Evolutionary conservation across 225 moss, liverwort and hornwort genomes (phyloP), one percentile per base, ranked within the genome.

Genomic region (Rhytidiadelphus loreus): DNA sequence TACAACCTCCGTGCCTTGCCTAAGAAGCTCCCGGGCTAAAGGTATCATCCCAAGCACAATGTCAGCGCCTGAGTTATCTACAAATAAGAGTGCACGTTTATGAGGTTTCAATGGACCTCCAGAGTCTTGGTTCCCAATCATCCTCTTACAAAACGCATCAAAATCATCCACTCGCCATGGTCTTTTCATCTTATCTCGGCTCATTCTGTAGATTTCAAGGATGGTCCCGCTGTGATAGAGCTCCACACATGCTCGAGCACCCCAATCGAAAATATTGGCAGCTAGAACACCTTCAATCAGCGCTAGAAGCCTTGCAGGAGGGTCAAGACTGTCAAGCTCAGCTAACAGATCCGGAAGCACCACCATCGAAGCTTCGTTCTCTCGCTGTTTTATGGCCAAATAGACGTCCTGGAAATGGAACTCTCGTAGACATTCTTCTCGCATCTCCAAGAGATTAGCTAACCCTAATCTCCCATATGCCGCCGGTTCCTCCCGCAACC

Each of bases 201-300:
- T 97, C 97, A 96, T 97, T 92, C 96, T 89, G 55, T 99, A 99
- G 62, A 99, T 99, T 89, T 99, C 98, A 91, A 99, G 95, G 39
- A 99, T 99, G 22, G 99, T 99, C 79, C 99, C 99, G 64, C 96
- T 99, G 72, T 92, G 96, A 81, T 99, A 99, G 39, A 99, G 93
- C 81, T 96, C 99, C 43, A 99, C 96, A 86, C 99, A 99, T n/a
- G 99, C 99, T 88, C 97, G 96, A 55, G 99, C 96, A 76, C 99
- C 99, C 99, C 99, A 99, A 87, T 99, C 99, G 81, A 99, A 97
- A 59, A 99, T 99, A 59, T 99, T 97, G 41, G 99, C 97, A 43
- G 96, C 99, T 84, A 99, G 85, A 91, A 99, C 96, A 53, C 99
- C 99, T 94, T 97, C 99, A 82, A 99, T 95, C 44, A 99, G 88